These are phyloP conservation scores for Magnusiomyces suaveolens DNA, from an alignment of 1,139 yeast species.

Conservation along the genomic window DNA sequence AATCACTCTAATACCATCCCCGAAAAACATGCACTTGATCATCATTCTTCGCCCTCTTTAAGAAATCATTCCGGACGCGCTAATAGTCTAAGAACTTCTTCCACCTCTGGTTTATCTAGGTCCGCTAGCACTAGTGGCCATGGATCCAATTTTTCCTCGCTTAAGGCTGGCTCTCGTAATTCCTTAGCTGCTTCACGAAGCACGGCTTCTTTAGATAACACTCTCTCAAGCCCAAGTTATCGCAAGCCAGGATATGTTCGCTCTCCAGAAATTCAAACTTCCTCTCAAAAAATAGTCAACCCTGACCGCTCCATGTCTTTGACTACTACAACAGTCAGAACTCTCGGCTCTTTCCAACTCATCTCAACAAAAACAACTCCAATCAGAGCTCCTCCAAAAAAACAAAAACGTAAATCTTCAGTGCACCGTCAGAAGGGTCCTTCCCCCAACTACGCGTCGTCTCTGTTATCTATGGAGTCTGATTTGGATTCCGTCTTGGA, in stretches of 20 bases:
- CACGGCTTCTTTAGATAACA: background rate
- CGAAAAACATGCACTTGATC: conserved; percentile 5
- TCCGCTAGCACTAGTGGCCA: too few relatives aligned
- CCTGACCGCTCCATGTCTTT: conserved; percentile 32
- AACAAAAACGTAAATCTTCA: background rate
- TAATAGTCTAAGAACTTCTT: background rate
- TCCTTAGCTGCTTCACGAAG: background rate
- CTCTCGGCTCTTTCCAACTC: conserved; percentile 32
- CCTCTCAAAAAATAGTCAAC: conserved; percentile 13
- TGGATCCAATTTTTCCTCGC: too few relatives aligned
- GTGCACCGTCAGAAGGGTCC: conserved; percentile 1
- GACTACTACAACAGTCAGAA: conserved; percentile 33
- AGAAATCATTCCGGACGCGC: background rate
- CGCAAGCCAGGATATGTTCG: too few relatives aligned
- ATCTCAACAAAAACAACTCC: conserved; percentile 29
- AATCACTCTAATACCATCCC: conserved; percentile 9
- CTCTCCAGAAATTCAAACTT: too few relatives aligned
- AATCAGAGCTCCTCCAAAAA: conserved; percentile 12
- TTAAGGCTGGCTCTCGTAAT: background rate
- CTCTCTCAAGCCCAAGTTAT: too few relatives aligned
- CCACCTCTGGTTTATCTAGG: background rate
- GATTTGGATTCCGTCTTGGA: conserved; percentile 31
- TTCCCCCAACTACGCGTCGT: conserved; percentile 19
- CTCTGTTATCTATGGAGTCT: conserved; percentile 27
- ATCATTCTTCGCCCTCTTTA: background rate